Conservation (phyloP, 1,284 basidiomycete species). For the Sporisorium iseilematis-ciliati region DNA sequence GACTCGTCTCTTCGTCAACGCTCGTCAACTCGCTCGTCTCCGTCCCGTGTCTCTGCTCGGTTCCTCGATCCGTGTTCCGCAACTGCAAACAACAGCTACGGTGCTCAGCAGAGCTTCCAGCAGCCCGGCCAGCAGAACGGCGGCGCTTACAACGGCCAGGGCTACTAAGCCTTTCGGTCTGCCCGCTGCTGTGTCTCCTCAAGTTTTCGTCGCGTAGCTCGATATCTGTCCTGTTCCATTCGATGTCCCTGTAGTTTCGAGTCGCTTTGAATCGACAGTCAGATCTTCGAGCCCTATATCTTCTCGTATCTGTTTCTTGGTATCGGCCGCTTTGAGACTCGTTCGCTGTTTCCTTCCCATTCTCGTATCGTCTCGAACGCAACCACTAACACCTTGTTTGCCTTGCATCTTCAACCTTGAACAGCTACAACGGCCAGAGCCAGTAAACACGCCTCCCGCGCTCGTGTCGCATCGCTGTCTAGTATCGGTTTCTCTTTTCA, state of each 20-base stretch:
- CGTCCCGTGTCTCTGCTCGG: conserved; percentile 3
- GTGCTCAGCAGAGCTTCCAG: conserved; percentile 47
- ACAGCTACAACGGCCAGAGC: conserved; percentile 52
- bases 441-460: conserved; percentile 32
- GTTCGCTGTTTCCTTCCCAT: conserved; percentile 1
- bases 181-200: neutral
- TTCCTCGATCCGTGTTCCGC: neutral
- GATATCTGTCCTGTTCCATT: neutral
- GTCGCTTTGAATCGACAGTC: conserved; percentile 28
- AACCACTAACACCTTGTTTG: conserved; percentile 6
- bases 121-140: conserved; percentile 50
- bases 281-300: conserved; percentile 4
- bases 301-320: neutral
- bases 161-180: conserved; percentile 41
- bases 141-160: conserved; percentile 46
- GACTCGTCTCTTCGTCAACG: conserved; percentile 15
- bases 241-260: conserved; percentile 18
- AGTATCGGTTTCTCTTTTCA: neutral
- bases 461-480: neutral
- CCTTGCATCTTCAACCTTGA: neutral
- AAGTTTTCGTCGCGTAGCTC: conserved; percentile 1
- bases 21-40: conserved; percentile 7
- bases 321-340: neutral
- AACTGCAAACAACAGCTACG: conserved; percentile 32
- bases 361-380: neutral